Percentiles rank a stretch among this genome's conserved stretches.
Conservation (phyloP, 495 filamentous ascomycete genomes). For the Niebla homalea region DNA sequence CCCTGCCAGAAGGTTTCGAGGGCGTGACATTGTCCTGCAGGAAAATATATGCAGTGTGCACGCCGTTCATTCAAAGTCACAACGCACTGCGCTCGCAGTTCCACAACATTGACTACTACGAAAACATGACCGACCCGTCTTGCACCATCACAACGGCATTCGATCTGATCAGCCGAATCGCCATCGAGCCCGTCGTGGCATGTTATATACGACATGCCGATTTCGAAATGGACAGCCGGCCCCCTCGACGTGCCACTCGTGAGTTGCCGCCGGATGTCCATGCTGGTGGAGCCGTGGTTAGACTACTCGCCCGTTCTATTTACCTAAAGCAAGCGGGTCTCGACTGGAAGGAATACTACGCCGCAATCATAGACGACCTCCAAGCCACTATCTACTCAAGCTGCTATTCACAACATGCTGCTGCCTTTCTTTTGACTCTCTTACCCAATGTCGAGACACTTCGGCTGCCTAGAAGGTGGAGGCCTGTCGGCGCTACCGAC, state of each 20-base stretch:
- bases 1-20: slow-evolving; percentile 28
- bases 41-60: slow-evolving; percentile 18
- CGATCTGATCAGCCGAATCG: slow-evolving; percentile 22
- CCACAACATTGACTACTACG: slow-evolving; percentile 21
- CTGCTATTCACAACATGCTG: too few species aligned
- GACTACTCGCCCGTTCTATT: too few species aligned
- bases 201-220: slow-evolving; percentile 23
- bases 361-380: too few species aligned
- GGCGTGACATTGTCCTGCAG: slow-evolving; percentile 28
- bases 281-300: too few species aligned
- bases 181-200: slow-evolving; percentile 24
- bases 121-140: slow-evolving; percentile 4
- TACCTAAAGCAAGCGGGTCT: too few species aligned
- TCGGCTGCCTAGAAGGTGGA: too few species aligned
- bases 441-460: too few species aligned
- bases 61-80: slow-evolving; percentile 21
- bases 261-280: too few species aligned
- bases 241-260: slow-evolving; percentile 15
- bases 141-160: slow-evolving; percentile 14
- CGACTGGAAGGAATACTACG: too few species aligned
- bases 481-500: too few species aligned
- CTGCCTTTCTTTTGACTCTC: too few species aligned
- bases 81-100: slow-evolving; percentile 24
- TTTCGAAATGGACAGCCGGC: slow-evolving; percentile 19
- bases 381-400: too few species aligned